Evolutionary conservation across 75 land plant genomes (phyloP), one percentile per base, ranked within the genome.

Genomic region (Sequoiadendron giganteum): DNA sequence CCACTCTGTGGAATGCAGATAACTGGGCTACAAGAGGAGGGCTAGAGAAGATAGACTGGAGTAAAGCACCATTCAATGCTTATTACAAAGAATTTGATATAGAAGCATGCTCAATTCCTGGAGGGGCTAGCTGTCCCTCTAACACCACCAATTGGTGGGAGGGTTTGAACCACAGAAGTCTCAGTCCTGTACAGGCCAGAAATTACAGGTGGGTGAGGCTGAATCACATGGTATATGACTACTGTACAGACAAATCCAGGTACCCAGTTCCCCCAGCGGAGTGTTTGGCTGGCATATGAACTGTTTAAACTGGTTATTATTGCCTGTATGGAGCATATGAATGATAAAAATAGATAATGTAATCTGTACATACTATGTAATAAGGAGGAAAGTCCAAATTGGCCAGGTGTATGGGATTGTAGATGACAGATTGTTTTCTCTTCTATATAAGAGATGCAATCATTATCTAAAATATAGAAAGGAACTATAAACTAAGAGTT

Each of bases 11-110:
- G 95, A 92, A 97, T 58, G 99, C 94, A 2, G 96, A 95, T 28
- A 88, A 92, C 73, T 97, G 99, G 99, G 99, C 99, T 14, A 97
- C 99, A 21, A 47, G 95, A 28, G 99, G 97, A 2, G 99, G 97
- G 1, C 70, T 91, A 10, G 99, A 92, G 90, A 96, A 96, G 87
- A 97, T 93, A 25, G 91, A 97, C 84, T 97, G 95, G 95, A 86
- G 76, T 78, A 88, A 91, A 40, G 96, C 95, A 0, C 99, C 97
- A 13, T 97, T 97, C 90, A 72, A 86, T 28, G 95, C 95, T 47
- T 95, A 91, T 82, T 92, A 92, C 90, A 93, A 82, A 88, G 93
- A 93, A 76, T 97, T 96, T 86, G 92, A 91, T 84, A 92, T 95
- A 30, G 96, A 96, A n/a, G 95, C 93, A 0, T 97, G 99, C 78